Base-by-base conservation (phyloP, 2,329 filamentous ascomycete genomes). In the Hymenoscyphus albidus region DNA sequence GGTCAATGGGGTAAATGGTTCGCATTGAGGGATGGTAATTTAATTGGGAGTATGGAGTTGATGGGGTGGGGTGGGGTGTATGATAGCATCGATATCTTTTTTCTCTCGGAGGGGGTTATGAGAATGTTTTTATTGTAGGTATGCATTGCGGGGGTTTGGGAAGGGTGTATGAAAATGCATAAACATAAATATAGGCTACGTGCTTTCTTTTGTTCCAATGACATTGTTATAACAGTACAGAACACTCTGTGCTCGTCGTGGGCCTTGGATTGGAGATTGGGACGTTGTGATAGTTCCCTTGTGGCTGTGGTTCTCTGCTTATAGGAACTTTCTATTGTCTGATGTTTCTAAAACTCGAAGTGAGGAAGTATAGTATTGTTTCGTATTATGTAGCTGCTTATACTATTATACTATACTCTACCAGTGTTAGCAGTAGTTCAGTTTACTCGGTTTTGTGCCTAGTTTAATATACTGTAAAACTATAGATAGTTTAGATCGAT, bases 1-100 rank as follows among this genome's bases (percentile, higher is more conserved):
- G 16, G 66, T 62, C 14, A 68, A 61, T 32, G 59, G 71, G 7
- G 58, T 65, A 12, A 73, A 73, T 65, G 70, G 71, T 54, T 71
- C 67, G 69, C 70, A 71, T 68, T 69, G 42, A 65, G 56, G 48
- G 22, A 22, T 27, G 48, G 48, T 51, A 51, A 51, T 22, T 13
- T 13, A 55, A 58, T 48, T 27, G 56, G 35, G 48, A 59, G 32
- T 16, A 18, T 16, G 57, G 18, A 22, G 16, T 59, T 38, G 40
- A 59, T 59, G 39, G 42, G 7, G 18, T 5, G 42, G 42, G 14
- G 42, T 16, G 42, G 42, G 12, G 42, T 48, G 42, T 14, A 18
- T 48, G 42, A 38, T 57, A 57, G 18, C 22, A 51, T 22, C 18
- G 22, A 48, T 51, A 51, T 9, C n/a, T 51, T 27, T 51, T 13